These are phyloP conservation scores for Alliaria petiolata DNA, from an alignment of 345 rosid species.

Conservation along the genomic window DNA sequence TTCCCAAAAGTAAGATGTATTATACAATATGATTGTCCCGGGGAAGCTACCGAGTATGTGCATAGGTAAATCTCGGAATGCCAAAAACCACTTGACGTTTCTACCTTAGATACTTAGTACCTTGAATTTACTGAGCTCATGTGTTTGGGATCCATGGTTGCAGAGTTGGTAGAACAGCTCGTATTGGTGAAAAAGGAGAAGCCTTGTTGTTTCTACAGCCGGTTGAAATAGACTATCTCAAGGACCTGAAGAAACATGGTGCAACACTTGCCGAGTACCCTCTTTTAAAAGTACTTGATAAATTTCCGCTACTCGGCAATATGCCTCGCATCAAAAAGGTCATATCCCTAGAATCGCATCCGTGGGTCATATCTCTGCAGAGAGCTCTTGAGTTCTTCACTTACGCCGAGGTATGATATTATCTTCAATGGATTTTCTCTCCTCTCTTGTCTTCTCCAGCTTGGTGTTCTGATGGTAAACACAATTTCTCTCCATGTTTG, in stretches of 20 bases:
- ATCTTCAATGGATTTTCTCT: not conserved
- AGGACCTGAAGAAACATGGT: conserved; percentile 84
- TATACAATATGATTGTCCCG: conserved; percentile 96
- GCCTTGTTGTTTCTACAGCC: conserved; percentile 87
- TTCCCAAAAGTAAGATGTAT: conserved; percentile 91
- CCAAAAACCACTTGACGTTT: not conserved
- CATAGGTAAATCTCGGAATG: conserved; percentile 55
- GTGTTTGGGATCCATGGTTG: conserved; percentile 23
- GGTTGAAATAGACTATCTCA: conserved; percentile 70
- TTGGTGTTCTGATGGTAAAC: not conserved
- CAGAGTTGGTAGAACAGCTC: conserved; percentile 98
- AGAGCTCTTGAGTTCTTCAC: conserved; percentile 68
- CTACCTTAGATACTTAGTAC: not conserved
- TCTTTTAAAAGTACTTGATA: conserved; percentile 65
- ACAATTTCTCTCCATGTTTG: not conserved
- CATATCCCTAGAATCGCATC: conserved; percentile 61
- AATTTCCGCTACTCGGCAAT: conserved; percentile 52
- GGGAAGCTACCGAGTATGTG: conserved; percentile 98
- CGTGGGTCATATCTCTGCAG: conserved; percentile 77
- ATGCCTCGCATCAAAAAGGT: conserved; percentile 44
- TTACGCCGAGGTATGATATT: conserved; percentile 47
- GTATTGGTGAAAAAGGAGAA: conserved; percentile 90
- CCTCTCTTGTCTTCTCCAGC: not conserved
- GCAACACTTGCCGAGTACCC: conserved; percentile 74
- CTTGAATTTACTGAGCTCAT: not conserved